Conservation (phyloP, 2,329 filamentous ascomycete species). For the Amesomyces nigricolor region DNA sequence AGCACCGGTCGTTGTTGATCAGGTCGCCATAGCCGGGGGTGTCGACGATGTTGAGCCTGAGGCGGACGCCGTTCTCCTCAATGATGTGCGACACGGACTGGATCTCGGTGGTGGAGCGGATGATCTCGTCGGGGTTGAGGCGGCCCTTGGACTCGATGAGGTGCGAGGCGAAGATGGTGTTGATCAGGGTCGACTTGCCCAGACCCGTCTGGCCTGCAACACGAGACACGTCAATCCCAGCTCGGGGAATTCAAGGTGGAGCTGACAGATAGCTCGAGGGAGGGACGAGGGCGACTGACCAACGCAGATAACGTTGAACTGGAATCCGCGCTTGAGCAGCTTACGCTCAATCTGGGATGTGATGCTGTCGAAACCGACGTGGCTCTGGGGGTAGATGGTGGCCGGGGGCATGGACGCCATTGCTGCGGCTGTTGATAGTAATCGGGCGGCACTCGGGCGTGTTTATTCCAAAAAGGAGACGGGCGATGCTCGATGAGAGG, state of each 20-base stretch:
- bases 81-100: slow-evolving; percentile 97
- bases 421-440: slow-evolving; percentile 31
- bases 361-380: slow-evolving; percentile 99
- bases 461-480: slow-evolving; percentile 29
- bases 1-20: slow-evolving; percentile 99
- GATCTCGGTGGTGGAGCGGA: slow-evolving; percentile 95
- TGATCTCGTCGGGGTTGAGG: slow-evolving; percentile 83
- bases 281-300: slow-evolving; percentile 56
- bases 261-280: slow-evolving; percentile 2
- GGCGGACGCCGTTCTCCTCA: slow-evolving; percentile 97
- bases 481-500: slow-evolving; percentile 12
- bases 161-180: slow-evolving; percentile 99
- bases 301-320: slow-evolving; percentile 99
- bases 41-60: slow-evolving; percentile 97
- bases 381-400: slow-evolving; percentile 84
- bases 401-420: slow-evolving; percentile 61
- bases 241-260: slow-evolving; percentile 10
- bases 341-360: slow-evolving; percentile 99
- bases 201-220: slow-evolving; percentile 87
- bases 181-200: slow-evolving; percentile 98
- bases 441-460: slow-evolving; percentile 23
- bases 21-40: slow-evolving; percentile 97
- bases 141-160: slow-evolving; percentile 98
- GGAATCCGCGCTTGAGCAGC: slow-evolving; percentile 98
- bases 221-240: slow-evolving; percentile 31